A percentile compares a stretch with the other conserved stretches of the same genome.
Conservation (phyloP, 225 moss, liverwort and hornwort genomes). For the Pseudoscleropodium purum region DNA sequence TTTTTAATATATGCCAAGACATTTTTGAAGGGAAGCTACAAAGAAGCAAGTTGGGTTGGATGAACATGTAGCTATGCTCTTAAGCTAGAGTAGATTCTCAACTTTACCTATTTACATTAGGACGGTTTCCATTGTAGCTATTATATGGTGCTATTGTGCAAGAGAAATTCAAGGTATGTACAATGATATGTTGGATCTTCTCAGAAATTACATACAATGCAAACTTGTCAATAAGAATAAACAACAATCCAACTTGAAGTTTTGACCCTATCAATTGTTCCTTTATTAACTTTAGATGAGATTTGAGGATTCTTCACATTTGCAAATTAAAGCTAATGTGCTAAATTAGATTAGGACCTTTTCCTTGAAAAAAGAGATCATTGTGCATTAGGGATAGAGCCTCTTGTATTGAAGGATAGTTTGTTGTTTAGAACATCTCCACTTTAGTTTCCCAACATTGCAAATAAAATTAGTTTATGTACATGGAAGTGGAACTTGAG, state of each 20-base stretch:
- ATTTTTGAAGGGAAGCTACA: background rate
- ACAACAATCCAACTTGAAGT: background rate
- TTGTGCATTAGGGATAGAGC: background rate
- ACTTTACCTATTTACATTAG: background rate
- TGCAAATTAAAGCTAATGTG: background rate
- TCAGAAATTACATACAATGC: background rate
- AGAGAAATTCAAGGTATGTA: background rate
- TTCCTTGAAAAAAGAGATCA: background rate
- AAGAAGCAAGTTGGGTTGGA: background rate
- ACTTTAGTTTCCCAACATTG: background rate
- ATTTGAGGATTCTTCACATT: background rate
- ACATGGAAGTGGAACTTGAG: background rate
- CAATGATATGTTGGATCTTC: background rate
- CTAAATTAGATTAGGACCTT: background rate
- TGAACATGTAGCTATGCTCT: background rate
- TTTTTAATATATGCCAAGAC: background rate
- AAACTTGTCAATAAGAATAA: background rate
- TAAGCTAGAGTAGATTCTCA: background rate
- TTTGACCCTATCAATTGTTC: background rate
- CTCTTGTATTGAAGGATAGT: background rate
- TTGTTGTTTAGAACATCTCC: background rate
- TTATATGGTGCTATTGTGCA: background rate
- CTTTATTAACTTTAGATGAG: rapidly evolving
- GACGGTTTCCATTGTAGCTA: background rate
- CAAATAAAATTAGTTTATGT: background rate